phyloP scores from a whole-genome alignment of 75 land plant species.

The Chamaecyparis obtusa region DNA sequence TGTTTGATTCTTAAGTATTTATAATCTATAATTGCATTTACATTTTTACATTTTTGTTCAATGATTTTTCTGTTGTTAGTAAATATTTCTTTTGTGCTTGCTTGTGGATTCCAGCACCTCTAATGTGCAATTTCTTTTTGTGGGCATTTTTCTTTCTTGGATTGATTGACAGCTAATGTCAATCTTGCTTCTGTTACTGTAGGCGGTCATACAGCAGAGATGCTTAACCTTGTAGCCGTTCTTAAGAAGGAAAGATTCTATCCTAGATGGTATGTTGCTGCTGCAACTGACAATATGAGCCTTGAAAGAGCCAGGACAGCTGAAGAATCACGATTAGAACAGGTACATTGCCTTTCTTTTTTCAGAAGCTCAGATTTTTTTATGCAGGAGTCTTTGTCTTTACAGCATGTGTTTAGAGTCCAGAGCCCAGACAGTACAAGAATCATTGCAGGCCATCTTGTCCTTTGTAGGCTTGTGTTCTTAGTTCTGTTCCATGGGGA shows the following conservation, averaged over 20 bases:
- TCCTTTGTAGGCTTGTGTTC: background rate
- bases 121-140: background rate
- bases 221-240: constrained; percentile 67
- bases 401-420: background rate
- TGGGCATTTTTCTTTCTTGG: background rate
- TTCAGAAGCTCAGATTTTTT: background rate
- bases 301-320: constrained; percentile 63
- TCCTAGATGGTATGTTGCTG: constrained; percentile 85
- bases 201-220: constrained; percentile 99
- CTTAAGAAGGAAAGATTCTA: constrained; percentile 60
- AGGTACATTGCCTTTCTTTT: constrained; percentile 20
- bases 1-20: constrained; percentile 2
- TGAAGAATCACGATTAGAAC: constrained; percentile 39
- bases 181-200: background rate
- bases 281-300: constrained; percentile 88
- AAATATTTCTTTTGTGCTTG: background rate
- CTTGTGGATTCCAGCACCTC: background rate
- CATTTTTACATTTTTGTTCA: background rate
- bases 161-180: background rate
- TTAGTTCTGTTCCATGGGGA: background rate
- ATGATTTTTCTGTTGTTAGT: background rate
- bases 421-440: background rate
- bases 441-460: background rate
- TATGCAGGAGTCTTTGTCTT: background rate
- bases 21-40: background rate